These are phyloP conservation scores for Cordyceps pruinosa DNA, from an alignment of 2,329 filamentous ascomycete genomes.

Conservation along the genomic window DNA sequence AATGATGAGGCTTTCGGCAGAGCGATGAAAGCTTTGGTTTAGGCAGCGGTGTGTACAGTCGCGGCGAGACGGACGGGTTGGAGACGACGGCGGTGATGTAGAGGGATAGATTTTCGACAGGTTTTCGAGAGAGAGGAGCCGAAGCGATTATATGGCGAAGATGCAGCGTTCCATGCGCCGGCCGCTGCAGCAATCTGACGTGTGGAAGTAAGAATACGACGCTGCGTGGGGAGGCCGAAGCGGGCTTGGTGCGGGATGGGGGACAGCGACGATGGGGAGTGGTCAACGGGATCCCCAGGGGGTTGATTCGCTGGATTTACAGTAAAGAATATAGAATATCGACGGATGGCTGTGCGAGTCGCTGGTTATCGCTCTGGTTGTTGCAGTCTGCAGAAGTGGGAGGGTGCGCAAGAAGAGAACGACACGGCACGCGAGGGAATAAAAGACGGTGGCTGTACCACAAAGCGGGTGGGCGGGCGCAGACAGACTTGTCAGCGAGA, in stretches of 20 bases:
- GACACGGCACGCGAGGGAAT: background rate
- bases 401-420: too few relatives aligned
- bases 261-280: too few relatives aligned
- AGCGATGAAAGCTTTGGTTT: background rate
- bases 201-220: slow-evolving; percentile 8
- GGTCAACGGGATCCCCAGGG: too few relatives aligned
- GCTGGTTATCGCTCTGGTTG: too few relatives aligned
- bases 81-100: background rate
- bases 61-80: too few relatives aligned
- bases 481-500: background rate
- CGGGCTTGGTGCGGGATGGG: background rate
- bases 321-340: too few relatives aligned
- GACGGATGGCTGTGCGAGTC: background rate
- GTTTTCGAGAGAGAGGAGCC: background rate
- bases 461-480: too few relatives aligned
- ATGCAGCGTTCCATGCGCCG: background rate
- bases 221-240: background rate
- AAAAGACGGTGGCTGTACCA: background rate
- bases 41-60: too few relatives aligned
- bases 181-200: slow-evolving; percentile 1
- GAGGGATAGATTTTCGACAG: too few relatives aligned
- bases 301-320: too few relatives aligned
- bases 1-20: background rate
- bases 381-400: too few relatives aligned
- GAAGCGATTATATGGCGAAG: background rate